phyloP scores from a whole-genome alignment of 2,329 filamentous ascomycete species.

The Colletotrichum sansevieriae region DNA sequence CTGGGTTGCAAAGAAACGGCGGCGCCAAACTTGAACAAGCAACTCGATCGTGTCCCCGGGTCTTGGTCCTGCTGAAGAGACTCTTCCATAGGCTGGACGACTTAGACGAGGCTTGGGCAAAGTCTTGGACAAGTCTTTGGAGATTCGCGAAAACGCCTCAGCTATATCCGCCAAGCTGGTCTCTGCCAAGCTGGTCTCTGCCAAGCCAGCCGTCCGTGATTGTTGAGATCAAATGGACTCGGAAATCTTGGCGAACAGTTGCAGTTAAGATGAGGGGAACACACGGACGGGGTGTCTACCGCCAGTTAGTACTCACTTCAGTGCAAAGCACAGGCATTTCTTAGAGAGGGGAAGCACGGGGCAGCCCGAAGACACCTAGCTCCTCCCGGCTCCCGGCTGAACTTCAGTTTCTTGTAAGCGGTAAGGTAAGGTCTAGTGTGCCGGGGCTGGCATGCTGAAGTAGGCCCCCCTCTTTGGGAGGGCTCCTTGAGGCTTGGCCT shows the following conservation, averaged over 20 bases:
- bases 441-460: neutral
- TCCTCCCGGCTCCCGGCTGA: neutral
- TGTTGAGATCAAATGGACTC: neutral
- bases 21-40: slow-evolving; percentile 1
- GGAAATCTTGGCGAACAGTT: slow-evolving; percentile 5
- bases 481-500: slow-evolving; percentile 14
- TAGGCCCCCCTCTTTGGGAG: neutral
- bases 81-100: neutral
- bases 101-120: neutral
- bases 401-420: too few species aligned
- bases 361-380: neutral
- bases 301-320: too few species aligned
- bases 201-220: neutral
- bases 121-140: slow-evolving; percentile 9
- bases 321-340: too few species aligned
- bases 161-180: slow-evolving; percentile 22
- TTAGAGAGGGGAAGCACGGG: neutral
- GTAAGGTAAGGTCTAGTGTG: neutral
- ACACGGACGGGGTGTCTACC: neutral
- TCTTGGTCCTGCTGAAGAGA: slow-evolving; percentile 3
- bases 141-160: slow-evolving; percentile 19
- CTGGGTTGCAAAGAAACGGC: slow-evolving; percentile 12
- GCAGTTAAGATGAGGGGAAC: slow-evolving; percentile 7
- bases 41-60: neutral
- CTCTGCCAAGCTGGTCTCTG: neutral